Percentiles rank a stretch among this genome's conserved stretches.
Conservation (phyloP, 495 filamentous ascomycete species). For the Filosporella fistucella region DNA sequence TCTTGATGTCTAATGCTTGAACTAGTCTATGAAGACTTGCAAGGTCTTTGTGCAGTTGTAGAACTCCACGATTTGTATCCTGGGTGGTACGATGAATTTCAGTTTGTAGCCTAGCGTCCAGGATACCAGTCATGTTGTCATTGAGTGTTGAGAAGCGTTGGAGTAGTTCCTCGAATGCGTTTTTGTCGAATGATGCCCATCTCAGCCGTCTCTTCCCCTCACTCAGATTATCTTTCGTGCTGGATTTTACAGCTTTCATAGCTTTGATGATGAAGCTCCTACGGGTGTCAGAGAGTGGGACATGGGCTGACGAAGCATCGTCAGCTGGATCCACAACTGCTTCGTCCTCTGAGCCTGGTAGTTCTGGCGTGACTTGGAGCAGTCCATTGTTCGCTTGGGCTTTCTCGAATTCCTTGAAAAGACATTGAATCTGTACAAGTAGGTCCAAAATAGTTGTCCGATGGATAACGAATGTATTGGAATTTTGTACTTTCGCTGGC, state of each 20-base stretch:
- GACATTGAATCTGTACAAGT: constrained; percentile 37
- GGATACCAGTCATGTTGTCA: constrained; percentile 40
- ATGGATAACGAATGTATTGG: constrained; percentile 39
- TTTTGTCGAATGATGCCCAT: constrained; percentile 41
- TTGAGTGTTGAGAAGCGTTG: constrained; percentile 34
- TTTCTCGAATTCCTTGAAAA: constrained; percentile 40
- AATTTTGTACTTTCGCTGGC: constrained; percentile 29
- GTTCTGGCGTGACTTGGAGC: constrained; percentile 27
- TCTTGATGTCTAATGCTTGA: constrained; percentile 25
- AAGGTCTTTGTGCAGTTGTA: constrained; percentile 38
- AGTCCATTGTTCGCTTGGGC: constrained; percentile 30
- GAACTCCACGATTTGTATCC: constrained; percentile 39
- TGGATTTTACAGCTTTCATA: constrained; percentile 30
- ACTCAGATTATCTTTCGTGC: constrained; percentile 5
- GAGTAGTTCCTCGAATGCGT: constrained; percentile 35
- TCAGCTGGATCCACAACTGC: constrained; percentile 2
- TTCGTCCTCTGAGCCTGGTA: constrained; percentile 4
- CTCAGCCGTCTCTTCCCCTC: constrained; percentile 27
- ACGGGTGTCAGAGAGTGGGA: constrained; percentile 29
- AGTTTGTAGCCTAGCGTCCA: constrained; percentile 36
- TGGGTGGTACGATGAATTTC: constrained; percentile 40
- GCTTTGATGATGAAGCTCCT: constrained; percentile 37
- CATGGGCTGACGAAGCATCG: constrained; percentile 10
- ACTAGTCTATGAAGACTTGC: constrained; percentile 34
- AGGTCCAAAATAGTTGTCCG: constrained; percentile 38